Evolutionary conservation across 164 flowering plant species (phyloP).

Genomic region (Nelumbo lutea): DNA sequence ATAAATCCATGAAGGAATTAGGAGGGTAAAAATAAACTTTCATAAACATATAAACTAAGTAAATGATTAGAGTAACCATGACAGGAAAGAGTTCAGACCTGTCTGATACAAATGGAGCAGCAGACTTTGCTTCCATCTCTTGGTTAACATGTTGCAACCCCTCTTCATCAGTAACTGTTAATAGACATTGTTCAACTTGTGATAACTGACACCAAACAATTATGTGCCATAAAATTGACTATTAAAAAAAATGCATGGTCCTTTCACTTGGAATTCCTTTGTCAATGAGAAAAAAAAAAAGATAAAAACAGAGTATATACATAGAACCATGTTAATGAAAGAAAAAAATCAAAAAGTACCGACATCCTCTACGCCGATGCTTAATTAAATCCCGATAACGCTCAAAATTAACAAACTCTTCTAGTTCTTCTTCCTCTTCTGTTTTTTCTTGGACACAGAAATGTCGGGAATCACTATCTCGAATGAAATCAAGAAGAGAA

Average conservation of each 20-base stretch:
- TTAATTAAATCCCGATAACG: constrained; percentile 99
- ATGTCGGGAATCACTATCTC: constrained; percentile 56
- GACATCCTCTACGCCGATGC: constrained; percentile 99
- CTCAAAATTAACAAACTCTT: constrained; percentile 99
- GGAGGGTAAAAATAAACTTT: no score
- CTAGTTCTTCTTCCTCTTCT: constrained; percentile 92
- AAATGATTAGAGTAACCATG: no score
- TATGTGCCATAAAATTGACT: neutral
- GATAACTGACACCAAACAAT: constrained; percentile 20
- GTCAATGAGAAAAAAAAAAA: constrained; percentile 1
- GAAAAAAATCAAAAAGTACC: constrained; percentile 75
- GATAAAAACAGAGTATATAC: neutral
- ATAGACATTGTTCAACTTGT: constrained; percentile 27
- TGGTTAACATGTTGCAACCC: constrained; percentile 82
- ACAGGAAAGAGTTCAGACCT: constrained; percentile 38
- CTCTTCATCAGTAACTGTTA: constrained; percentile 90
- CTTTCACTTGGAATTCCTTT: constrained; percentile 1
- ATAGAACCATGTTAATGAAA: constrained; percentile 11
- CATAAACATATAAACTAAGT: no score
- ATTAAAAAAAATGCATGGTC: constrained; percentile 7
- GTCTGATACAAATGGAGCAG: constrained; percentile 46
- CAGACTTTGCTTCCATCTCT: constrained; percentile 72
- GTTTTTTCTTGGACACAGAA: constrained; percentile 57
- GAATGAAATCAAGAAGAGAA: constrained; percentile 90
- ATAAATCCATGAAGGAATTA: no score